phyloP scores from a whole-genome alignment of 176 grass and related monocot species.

The Avena eriantha region DNA sequence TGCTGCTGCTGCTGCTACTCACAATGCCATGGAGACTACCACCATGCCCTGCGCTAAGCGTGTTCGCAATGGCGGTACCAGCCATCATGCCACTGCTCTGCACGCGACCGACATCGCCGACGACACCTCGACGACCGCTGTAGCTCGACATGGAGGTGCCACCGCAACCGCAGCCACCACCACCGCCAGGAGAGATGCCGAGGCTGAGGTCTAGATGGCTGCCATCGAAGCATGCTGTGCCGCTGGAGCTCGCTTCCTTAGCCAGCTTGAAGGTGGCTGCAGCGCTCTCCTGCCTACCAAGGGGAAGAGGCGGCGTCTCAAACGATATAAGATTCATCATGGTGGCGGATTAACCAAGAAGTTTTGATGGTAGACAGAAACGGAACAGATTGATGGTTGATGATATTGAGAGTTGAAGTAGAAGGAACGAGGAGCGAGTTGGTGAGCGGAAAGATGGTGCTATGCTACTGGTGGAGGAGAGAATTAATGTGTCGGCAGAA shows the following conservation, averaged over 20 bases:
- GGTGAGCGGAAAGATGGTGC: conserved; percentile 41
- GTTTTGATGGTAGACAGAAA: neutral
- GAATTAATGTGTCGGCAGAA: conserved; percentile 58
- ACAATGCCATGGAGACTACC: neutral
- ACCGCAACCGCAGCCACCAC: neutral
- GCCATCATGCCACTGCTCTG: conserved; percentile 2
- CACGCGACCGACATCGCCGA: neutral
- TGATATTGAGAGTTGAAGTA: conserved; percentile 6
- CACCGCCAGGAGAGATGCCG: conserved; percentile 51
- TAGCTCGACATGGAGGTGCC: neutral
- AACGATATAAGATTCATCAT: conserved; percentile 69
- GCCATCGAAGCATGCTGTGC: conserved; percentile 35
- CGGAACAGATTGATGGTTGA: neutral
- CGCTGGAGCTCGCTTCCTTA: conserved; percentile 30
- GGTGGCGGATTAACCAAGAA: conserved; percentile 23
- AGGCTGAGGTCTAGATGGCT: conserved; percentile 80
- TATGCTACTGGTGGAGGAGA: conserved; percentile 50
- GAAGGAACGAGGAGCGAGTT: neutral
- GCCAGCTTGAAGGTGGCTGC: conserved; percentile 6
- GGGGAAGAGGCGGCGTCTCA: conserved; percentile 42
- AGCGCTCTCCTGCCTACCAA: conserved; percentile 38
- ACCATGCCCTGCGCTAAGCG: neutral
- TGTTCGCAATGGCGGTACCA: neutral
- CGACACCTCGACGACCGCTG: neutral
- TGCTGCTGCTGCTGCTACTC: neutral